Conservation (phyloP, 805 yeast species). For the Saccharomyces kudriavzevii region DNA sequence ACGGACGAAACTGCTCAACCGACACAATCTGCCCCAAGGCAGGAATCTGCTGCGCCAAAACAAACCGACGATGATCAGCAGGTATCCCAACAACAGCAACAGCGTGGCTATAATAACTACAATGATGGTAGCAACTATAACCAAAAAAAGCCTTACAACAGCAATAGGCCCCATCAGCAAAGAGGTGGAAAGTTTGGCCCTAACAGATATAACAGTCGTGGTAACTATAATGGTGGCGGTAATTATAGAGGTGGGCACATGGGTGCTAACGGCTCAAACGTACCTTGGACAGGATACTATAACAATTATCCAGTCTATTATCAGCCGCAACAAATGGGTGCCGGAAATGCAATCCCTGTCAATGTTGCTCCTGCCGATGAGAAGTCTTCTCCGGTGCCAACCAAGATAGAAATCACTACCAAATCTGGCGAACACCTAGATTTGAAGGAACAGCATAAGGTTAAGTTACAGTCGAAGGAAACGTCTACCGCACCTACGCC, state of each 20-base stretch:
- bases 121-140: background rate
- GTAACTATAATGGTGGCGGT: background rate
- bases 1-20: background rate
- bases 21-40: background rate
- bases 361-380: background rate
- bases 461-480: background rate
- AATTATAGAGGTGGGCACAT: background rate
- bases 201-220: background rate
- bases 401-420: slow-evolving; percentile 29
- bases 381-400: slow-evolving; percentile 10
- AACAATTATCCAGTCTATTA: background rate
- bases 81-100: background rate
- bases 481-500: background rate
- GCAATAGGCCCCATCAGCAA: background rate
- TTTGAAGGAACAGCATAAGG: slow-evolving; percentile 19
- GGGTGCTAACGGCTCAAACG: background rate
- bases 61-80: background rate
- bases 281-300: background rate
- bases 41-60: background rate
- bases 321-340: background rate
- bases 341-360: background rate
- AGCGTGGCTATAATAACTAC: background rate
- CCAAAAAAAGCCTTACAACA: background rate
- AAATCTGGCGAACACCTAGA: slow-evolving; percentile 28
- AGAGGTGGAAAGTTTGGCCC: background rate